A percentile compares a stretch with the other conserved stretches of the same genome.
phyloP scores from a whole-genome alignment of 1,284 basidiomycete species.

The Pseudozyma thailandica region DNA sequence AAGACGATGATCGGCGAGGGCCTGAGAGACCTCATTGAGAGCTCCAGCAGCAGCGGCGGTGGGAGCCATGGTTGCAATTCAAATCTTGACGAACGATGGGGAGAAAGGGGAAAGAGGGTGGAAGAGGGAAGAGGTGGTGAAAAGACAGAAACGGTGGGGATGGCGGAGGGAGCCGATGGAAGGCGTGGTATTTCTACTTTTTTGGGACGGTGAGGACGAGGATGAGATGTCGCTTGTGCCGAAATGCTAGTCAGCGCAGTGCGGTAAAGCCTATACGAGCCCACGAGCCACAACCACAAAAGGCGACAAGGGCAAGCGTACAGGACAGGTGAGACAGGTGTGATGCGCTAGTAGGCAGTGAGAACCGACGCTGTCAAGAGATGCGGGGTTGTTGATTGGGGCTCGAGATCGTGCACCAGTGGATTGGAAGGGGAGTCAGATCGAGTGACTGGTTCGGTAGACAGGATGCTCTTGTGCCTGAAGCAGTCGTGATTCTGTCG shows the following conservation, averaged over 20 bases:
- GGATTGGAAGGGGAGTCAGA: not conserved
- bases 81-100: conserved; percentile 7
- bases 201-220: not conserved
- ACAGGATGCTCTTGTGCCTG: conserved; percentile 5
- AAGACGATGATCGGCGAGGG: conserved; percentile 41
- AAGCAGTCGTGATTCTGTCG: no score
- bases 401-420: no score
- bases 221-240: not conserved
- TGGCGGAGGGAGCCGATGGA: not conserved
- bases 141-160: not conserved
- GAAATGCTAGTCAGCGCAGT: not conserved
- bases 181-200: conserved; percentile 18
- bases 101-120: not conserved
- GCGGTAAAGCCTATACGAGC: not conserved
- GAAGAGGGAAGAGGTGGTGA: not conserved
- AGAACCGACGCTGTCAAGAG: no score
- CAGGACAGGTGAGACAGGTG: no score
- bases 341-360: no score
- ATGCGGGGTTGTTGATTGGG: no score
- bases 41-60: conserved; percentile 6
- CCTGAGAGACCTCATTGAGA: conserved; percentile 24
- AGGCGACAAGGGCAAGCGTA: no score
- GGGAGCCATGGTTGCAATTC: conserved; percentile 14
- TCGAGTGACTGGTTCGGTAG: not conserved
- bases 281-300: no score